These are phyloP conservation scores for Talaromyces stipitatus DNA, from an alignment of 495 filamentous ascomycete species.

Conservation along the genomic window DNA sequence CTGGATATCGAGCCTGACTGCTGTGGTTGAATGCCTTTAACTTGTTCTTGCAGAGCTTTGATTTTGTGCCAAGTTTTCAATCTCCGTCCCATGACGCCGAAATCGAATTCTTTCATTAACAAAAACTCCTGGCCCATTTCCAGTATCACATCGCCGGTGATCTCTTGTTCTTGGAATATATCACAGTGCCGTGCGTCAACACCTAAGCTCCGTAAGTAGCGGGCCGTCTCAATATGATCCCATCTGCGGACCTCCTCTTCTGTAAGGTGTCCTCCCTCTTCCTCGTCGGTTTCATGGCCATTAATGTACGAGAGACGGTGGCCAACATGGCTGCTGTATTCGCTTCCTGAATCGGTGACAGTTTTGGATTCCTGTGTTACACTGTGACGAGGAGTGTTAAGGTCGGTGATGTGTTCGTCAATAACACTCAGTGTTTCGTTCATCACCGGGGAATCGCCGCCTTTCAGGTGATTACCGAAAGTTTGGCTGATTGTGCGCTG, in stretches of 20 bases:
- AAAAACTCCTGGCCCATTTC: constrained; percentile 91
- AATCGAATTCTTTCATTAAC: constrained; percentile 90
- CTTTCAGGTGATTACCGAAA: constrained; percentile 33
- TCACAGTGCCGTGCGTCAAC: constrained; percentile 83
- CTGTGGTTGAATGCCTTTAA: constrained; percentile 35
- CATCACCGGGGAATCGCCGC: constrained; percentile 74
- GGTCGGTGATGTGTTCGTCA: constrained; percentile 94
- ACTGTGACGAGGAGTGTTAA: constrained; percentile 66
- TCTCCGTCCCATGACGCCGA: constrained; percentile 81
- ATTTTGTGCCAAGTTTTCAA: constrained; percentile 95
- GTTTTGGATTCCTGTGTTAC: constrained; percentile 44
- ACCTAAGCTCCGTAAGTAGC: constrained; percentile 71
- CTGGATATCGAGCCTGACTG: constrained; percentile 22
- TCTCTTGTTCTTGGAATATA: constrained; percentile 93
- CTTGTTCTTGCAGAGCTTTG: constrained; percentile 79
- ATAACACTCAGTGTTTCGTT: constrained; percentile 97
- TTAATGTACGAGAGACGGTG: constrained; percentile 83
- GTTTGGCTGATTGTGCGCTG: constrained; percentile 41
- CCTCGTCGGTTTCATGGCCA: constrained; percentile 78
- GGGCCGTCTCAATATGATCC: constrained; percentile 71
- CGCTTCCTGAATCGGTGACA: constrained; percentile 77
- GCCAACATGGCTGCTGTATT: constrained; percentile 74
- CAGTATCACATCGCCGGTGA: constrained; percentile 84
- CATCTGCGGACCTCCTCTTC: constrained; percentile 63
- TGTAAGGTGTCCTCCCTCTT: constrained; percentile 48